Conservation (phyloP, 2,329 filamentous ascomycete genomes). For the Microcyclospora pomicola region DNA sequence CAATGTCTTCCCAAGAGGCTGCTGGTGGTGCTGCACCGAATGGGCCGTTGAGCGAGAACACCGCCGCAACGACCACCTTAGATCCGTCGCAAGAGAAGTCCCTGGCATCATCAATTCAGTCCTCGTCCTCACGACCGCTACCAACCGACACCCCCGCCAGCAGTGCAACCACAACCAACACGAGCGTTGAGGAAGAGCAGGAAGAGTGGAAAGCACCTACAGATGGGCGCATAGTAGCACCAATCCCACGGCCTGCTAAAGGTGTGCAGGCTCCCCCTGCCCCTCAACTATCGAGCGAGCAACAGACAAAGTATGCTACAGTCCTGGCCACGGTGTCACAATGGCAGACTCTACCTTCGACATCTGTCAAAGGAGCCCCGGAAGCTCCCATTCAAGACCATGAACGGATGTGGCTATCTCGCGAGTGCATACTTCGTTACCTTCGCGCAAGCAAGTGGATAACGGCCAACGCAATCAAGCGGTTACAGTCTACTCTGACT, state of each 20-base stretch:
- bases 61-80: not conserved
- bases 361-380: slow-evolving; percentile 43
- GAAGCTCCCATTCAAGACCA: slow-evolving; percentile 56
- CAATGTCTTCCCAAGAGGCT: too few species aligned
- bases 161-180: slow-evolving; percentile 12
- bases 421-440: slow-evolving; percentile 84
- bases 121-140: slow-evolving; percentile 10
- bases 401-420: slow-evolving; percentile 81
- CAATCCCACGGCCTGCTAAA: slow-evolving; percentile 25
- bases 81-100: slow-evolving; percentile 13
- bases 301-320: slow-evolving; percentile 67
- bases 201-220: slow-evolving; percentile 15
- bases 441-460: slow-evolving; percentile 89
- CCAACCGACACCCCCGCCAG: slow-evolving; percentile 12
- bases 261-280: slow-evolving; percentile 41
- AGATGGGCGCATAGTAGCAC: slow-evolving; percentile 20
- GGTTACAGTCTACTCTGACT: slow-evolving; percentile 64
- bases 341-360: slow-evolving; percentile 58
- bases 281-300: slow-evolving; percentile 56
- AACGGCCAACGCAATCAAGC: slow-evolving; percentile 57
- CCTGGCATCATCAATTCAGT: slow-evolving; percentile 16
- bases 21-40: not conserved
- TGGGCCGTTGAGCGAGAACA: slow-evolving; percentile 1
- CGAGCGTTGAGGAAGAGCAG: slow-evolving; percentile 11
- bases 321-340: slow-evolving; percentile 56